Percentiles rank a stretch among this genome's conserved stretches.
Evolutionary conservation across 2,329 filamentous ascomycete genomes (phyloP).

Genomic region (Pseudopyrenochaeta lycopersici): DNA sequence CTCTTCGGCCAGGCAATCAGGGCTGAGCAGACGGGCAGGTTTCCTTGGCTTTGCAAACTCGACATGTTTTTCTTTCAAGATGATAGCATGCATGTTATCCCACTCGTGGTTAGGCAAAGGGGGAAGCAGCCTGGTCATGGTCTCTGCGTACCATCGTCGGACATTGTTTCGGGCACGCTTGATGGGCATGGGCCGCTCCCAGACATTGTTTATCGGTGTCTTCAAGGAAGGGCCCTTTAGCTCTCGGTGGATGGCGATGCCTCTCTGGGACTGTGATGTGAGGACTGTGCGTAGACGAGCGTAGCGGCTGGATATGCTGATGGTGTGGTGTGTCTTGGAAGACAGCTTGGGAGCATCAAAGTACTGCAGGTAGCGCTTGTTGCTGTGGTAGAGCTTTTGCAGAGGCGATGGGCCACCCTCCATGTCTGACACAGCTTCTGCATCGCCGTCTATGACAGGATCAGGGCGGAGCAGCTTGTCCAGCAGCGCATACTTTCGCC

Average conservation of each 20-base stretch:
- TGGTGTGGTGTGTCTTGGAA: slow-evolving; percentile 19
- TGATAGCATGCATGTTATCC: slow-evolving; percentile 52
- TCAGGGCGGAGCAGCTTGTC: slow-evolving; percentile 35
- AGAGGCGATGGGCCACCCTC: slow-evolving; percentile 27
- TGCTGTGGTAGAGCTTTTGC: slow-evolving; percentile 49
- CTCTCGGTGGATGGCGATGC: slow-evolving; percentile 24
- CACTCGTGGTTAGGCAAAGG: slow-evolving; percentile 57
- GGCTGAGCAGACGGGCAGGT: slow-evolving; percentile 4
- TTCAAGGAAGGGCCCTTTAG: slow-evolving; percentile 37
- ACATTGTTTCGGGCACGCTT: slow-evolving; percentile 55
- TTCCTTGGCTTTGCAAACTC: slow-evolving; percentile 34
- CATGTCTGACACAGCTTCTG: background rate
- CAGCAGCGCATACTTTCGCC: slow-evolving; percentile 58
- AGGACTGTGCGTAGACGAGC: slow-evolving; percentile 40
- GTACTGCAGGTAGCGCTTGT: slow-evolving; percentile 37
- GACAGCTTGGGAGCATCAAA: slow-evolving; percentile 38
- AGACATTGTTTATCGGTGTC: slow-evolving; percentile 56
- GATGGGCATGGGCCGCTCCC: slow-evolving; percentile 57
- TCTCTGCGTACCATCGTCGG: slow-evolving; percentile 54
- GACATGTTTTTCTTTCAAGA: slow-evolving; percentile 41
- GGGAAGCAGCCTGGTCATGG: slow-evolving; percentile 54
- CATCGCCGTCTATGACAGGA: slow-evolving; percentile 11
- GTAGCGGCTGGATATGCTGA: slow-evolving; percentile 43
- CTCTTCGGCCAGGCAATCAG: background rate
- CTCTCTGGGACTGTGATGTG: slow-evolving; percentile 31